Percentiles rank a stretch among this genome's conserved stretches.
These are phyloP conservation scores for Zygosaccharomyces sapae DNA, from an alignment of 1,139 yeast species.

Conservation along the genomic window DNA sequence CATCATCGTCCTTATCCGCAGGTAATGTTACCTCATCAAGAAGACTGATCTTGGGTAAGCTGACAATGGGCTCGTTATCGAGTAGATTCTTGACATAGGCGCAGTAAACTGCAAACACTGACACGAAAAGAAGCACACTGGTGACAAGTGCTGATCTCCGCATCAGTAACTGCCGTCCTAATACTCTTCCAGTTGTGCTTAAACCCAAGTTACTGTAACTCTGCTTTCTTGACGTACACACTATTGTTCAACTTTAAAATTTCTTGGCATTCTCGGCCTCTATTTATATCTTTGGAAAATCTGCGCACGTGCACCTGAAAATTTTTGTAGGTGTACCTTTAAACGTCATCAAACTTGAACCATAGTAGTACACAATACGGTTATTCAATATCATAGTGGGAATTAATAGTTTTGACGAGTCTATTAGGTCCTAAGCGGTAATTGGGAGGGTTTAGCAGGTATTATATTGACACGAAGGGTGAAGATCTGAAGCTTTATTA, in stretches of 20 bases:
- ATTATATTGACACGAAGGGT: not conserved
- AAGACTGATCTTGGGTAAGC: conserved; percentile 31
- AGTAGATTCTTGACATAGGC: conserved; percentile 2
- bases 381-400: not conserved
- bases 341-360: not conserved
- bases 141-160: not conserved
- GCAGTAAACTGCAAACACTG: conserved; percentile 4
- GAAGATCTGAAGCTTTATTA: not conserved
- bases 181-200: not conserved
- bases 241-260: too few relatives aligned
- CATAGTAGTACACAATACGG: not conserved
- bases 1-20: conserved; percentile 4
- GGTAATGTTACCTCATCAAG: conserved; percentile 23
- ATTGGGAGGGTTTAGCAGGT: not conserved
- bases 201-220: not conserved
- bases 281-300: not conserved
- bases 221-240: too few relatives aligned
- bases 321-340: not conserved
- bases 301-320: not conserved
- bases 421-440: not conserved
- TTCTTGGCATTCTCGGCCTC: not conserved
- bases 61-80: not conserved
- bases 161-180: not conserved
- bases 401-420: not conserved
- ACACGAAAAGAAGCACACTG: not conserved